Evolutionary conservation across 352 stramenopile genomes (phyloP).

Genomic region (Globisporangium echinulatum): DNA sequence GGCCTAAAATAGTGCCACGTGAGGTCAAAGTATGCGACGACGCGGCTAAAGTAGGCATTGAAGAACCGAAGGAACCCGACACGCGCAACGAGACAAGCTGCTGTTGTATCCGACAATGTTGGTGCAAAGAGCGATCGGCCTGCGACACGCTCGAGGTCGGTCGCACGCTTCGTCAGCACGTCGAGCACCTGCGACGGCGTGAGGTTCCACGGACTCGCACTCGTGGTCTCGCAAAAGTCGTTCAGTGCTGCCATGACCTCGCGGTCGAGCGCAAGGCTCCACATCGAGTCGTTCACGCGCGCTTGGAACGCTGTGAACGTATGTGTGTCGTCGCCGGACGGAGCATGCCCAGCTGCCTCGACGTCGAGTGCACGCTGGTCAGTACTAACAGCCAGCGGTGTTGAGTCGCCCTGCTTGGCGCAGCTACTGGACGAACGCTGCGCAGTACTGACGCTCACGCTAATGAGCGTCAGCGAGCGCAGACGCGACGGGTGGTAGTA

Average conservation of each 20-base stretch:
- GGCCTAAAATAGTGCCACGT: slow-evolving; percentile 69
- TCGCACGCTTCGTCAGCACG: slow-evolving; percentile 15
- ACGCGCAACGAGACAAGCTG: slow-evolving; percentile 33
- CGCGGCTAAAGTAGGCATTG: slow-evolving; percentile 64
- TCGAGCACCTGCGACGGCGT: slow-evolving; percentile 26
- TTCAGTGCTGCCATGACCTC: slow-evolving; percentile 39
- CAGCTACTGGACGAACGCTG: no score
- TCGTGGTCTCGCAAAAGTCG: slow-evolving; percentile 43
- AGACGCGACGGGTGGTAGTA: slow-evolving; percentile 73
- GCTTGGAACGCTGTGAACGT: slow-evolving; percentile 13
- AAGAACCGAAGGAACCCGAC: slow-evolving; percentile 65
- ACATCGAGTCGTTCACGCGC: slow-evolving; percentile 27
- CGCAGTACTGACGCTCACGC: neutral
- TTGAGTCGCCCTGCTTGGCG: no score
- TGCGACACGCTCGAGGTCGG: slow-evolving; percentile 4
- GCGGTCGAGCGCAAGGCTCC: slow-evolving; percentile 34
- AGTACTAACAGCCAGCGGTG: no score
- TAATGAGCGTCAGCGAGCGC: slow-evolving; percentile 26
- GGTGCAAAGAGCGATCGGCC: neutral
- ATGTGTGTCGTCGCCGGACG: neutral
- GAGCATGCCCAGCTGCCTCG: no score
- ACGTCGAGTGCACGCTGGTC: neutral
- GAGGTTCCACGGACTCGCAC: slow-evolving; percentile 59
- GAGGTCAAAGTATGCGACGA: slow-evolving; percentile 72
- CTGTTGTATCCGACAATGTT: neutral